Conservation (phyloP, 1,139 yeast genomes). For the Nematodospora anomalae region DNA sequence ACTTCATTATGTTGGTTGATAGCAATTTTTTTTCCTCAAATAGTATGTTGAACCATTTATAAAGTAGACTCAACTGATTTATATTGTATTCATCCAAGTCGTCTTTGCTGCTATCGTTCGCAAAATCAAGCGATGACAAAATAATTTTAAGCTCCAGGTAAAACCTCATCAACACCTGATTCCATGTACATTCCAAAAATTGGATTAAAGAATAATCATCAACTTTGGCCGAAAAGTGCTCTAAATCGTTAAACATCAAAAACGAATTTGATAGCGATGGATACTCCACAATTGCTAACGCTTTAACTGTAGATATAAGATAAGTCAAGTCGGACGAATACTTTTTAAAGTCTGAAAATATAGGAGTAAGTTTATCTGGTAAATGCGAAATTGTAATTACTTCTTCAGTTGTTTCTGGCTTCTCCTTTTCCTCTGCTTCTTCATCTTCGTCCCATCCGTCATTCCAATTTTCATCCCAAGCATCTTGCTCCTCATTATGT, state of each 20-base stretch:
- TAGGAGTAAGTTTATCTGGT: constrained; percentile 21
- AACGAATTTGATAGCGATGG: constrained; percentile 35
- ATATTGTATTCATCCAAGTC: constrained; percentile 23
- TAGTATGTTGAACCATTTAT: constrained; percentile 28
- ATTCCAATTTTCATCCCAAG: constrained; percentile 26
- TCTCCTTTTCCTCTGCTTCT: constrained; percentile 5
- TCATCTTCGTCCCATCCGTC: constrained; percentile 25
- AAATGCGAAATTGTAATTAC: constrained; percentile 19
- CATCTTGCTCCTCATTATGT: constrained; percentile 13
- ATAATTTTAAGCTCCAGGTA: constrained; percentile 22
- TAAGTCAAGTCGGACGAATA: constrained; percentile 13
- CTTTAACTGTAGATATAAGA: constrained; percentile 27
- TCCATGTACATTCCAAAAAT: constrained; percentile 22
- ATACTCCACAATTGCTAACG: constrained; percentile 34
- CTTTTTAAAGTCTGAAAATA: constrained; percentile 23
- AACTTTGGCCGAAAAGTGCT: constrained; percentile 20
- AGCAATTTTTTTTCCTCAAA: constrained; percentile 23
- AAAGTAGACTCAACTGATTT: constrained; percentile 23
- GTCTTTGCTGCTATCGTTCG: constrained; percentile 9
- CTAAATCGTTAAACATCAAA: constrained; percentile 37
- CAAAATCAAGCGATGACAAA: constrained; percentile 20
- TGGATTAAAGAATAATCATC: constrained; percentile 18
- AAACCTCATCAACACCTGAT: constrained; percentile 22
- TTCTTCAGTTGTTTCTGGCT: constrained; percentile 1
- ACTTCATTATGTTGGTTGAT: constrained; percentile 29